These are phyloP conservation scores for Neocatenulostroma microsporum DNA, from an alignment of 2,329 filamentous ascomycete species.

Conservation along the genomic window DNA sequence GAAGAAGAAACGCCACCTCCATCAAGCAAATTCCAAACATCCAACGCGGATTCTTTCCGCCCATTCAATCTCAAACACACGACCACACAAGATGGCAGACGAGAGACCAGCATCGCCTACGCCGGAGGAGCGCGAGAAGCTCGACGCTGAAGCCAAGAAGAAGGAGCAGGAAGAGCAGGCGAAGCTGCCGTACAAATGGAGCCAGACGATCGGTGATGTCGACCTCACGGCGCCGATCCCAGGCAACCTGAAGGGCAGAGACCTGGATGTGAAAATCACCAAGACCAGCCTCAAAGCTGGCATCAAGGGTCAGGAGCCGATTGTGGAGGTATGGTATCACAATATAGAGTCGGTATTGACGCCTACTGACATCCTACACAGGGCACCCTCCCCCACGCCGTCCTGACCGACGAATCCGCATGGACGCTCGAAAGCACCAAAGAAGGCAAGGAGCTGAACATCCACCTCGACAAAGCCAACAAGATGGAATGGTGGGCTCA, in stretches of 20 bases:
- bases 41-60: constrained; percentile 9
- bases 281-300: constrained; percentile 69
- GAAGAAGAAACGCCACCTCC: no score
- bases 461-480: constrained; percentile 92
- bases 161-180: constrained; percentile 83
- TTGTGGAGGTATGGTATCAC: constrained; percentile 60
- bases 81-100: constrained; percentile 17
- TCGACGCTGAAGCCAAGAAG: constrained; percentile 53
- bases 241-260: constrained; percentile 72
- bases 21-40: no score
- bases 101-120: constrained; percentile 38
- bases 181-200: constrained; percentile 93
- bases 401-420: constrained; percentile 79
- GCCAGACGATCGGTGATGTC: constrained; percentile 81
- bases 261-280: constrained; percentile 75
- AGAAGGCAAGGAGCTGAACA: constrained; percentile 63
- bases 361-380: constrained; percentile 34
- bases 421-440: constrained; percentile 76
- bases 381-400: constrained; percentile 76
- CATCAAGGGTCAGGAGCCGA: constrained; percentile 78
- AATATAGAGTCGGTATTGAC: neutral
- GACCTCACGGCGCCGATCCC: constrained; percentile 73
- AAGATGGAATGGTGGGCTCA: constrained; percentile 99
- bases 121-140: constrained; percentile 46
- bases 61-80: constrained; percentile 1